Conservation (phyloP, 2,329 filamentous ascomycete species). For the Alternaria sp. region DNA sequence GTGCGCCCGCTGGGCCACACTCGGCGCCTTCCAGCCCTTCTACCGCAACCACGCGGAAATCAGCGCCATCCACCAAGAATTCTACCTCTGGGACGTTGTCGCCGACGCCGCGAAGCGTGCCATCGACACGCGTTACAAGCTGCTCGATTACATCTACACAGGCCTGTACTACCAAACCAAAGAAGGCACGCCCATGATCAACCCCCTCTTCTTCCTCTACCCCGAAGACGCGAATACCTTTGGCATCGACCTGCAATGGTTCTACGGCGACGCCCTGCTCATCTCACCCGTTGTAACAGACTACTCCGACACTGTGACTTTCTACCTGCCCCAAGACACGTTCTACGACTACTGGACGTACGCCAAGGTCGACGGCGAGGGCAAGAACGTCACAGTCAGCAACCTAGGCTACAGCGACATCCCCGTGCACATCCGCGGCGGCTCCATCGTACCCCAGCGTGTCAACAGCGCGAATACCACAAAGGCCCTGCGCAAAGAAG, state of each 20-base stretch:
- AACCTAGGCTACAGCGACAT: slow-evolving; percentile 61
- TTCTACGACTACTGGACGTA: slow-evolving; percentile 68
- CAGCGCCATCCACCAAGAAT: slow-evolving; percentile 66
- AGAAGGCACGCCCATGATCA: slow-evolving; percentile 69
- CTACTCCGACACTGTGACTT: slow-evolving; percentile 58
- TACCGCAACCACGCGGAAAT: slow-evolving; percentile 74
- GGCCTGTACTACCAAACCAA: slow-evolving; percentile 66
- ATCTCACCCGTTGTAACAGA: slow-evolving; percentile 63
- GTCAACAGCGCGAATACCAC: slow-evolving; percentile 64
- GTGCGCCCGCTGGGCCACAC: slow-evolving; percentile 76
- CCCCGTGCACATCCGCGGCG: slow-evolving; percentile 71
- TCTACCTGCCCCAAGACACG: slow-evolving; percentile 63
- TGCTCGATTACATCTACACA: slow-evolving; percentile 84
- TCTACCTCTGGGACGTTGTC: slow-evolving; percentile 72
- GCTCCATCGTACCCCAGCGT: slow-evolving; percentile 68
- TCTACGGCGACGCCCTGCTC: slow-evolving; percentile 63
- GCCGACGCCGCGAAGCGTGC: slow-evolving; percentile 69
- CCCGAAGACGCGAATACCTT: slow-evolving; percentile 62
- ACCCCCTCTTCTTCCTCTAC: slow-evolving; percentile 76
- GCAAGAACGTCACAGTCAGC: slow-evolving; percentile 51
- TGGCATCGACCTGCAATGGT: slow-evolving; percentile 62
- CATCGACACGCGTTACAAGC: slow-evolving; percentile 74
- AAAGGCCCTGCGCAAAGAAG: slow-evolving; percentile 66
- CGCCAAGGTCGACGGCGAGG: slow-evolving; percentile 54
- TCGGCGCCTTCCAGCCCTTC: slow-evolving; percentile 77